Evolutionary conservation across 176 grass and related monocot species (phyloP).

Genomic region (Oryza brachyantha): DNA sequence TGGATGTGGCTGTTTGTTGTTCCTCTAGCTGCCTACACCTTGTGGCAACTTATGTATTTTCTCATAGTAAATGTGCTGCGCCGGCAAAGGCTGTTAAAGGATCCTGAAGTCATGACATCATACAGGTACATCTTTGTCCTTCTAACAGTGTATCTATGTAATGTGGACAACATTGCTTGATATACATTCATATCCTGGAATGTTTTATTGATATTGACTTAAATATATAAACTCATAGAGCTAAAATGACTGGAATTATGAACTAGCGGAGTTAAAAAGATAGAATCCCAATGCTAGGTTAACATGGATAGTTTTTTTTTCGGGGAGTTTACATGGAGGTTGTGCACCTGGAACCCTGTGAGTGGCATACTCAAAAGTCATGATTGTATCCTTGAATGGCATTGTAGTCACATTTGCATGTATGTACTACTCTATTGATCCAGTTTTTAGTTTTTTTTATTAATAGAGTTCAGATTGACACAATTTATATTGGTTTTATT

Average conservation of each 20-base stretch:
- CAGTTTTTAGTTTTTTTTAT: too few relatives aligned
- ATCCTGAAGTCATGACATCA: constrained; percentile 99
- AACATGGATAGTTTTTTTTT: not conserved
- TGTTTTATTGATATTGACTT: constrained; percentile 6
- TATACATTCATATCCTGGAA: not conserved
- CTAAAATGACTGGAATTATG: not conserved
- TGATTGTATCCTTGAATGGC: not conserved
- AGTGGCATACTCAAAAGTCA: not conserved
- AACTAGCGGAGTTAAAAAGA: not conserved
- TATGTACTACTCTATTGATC: not conserved
- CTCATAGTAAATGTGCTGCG: constrained; percentile 91
- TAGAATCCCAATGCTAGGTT: not conserved
- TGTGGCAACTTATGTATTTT: constrained; percentile 93
- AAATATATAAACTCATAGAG: not conserved
- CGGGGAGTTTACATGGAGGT: not conserved
- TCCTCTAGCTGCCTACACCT: constrained; percentile 87
- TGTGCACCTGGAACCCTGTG: not conserved
- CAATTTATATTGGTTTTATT: not conserved
- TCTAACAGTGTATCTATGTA: not conserved
- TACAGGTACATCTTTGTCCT: constrained; percentile 62
- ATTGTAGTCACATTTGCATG: not conserved
- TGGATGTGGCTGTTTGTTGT: constrained; percentile 96
- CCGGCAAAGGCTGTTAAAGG: constrained; percentile 71
- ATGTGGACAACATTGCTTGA: constrained; percentile 1
- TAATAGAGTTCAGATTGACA: not conserved